A percentile compares a stretch with the other conserved stretches of the same genome.
Evolutionary conservation across 2,329 filamentous ascomycete species (phyloP).

Genomic region (Phialophora verrucosa): DNA sequence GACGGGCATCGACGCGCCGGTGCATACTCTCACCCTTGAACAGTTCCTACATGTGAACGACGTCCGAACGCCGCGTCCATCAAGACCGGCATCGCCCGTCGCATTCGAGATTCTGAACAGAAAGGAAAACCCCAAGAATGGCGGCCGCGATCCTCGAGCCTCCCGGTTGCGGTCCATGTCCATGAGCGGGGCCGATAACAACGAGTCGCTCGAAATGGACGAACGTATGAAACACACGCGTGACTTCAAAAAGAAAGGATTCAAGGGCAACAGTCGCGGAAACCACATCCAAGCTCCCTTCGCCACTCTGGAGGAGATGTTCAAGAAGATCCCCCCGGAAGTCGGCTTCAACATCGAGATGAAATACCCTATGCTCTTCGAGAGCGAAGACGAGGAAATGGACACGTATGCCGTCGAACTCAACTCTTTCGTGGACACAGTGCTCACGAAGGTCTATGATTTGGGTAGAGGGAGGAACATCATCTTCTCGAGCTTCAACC

Average conservation of each 20-base stretch:
- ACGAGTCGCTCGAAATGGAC: slow-evolving; percentile 59
- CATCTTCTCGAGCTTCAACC: slow-evolving; percentile 97
- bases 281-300: slow-evolving; percentile 96
- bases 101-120: slow-evolving; percentile 28
- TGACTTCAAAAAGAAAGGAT: slow-evolving; percentile 92
- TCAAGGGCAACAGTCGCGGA: slow-evolving; percentile 92
- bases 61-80: slow-evolving; percentile 53
- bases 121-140: slow-evolving; percentile 39
- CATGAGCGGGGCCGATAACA: slow-evolving; percentile 58
- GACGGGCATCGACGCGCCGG: slow-evolving; percentile 94
- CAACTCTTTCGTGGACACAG: slow-evolving; percentile 94
- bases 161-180: slow-evolving; percentile 64
- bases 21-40: slow-evolving; percentile 91
- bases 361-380: slow-evolving; percentile 98
- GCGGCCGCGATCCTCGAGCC: slow-evolving; percentile 32
- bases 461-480: slow-evolving; percentile 82
- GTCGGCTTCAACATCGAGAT: slow-evolving; percentile 99
- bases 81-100: slow-evolving; percentile 55
- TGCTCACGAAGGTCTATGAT: slow-evolving; percentile 88
- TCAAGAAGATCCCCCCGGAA: slow-evolving; percentile 77
- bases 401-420: slow-evolving; percentile 94
- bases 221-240: slow-evolving; percentile 97
- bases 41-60: slow-evolving; percentile 91
- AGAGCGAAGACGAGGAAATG: slow-evolving; percentile 95
- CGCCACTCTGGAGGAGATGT: slow-evolving; percentile 91